phyloP scores from a whole-genome alignment of 2,329 filamentous ascomycete species.

The Setomelanomma holmii region DNA sequence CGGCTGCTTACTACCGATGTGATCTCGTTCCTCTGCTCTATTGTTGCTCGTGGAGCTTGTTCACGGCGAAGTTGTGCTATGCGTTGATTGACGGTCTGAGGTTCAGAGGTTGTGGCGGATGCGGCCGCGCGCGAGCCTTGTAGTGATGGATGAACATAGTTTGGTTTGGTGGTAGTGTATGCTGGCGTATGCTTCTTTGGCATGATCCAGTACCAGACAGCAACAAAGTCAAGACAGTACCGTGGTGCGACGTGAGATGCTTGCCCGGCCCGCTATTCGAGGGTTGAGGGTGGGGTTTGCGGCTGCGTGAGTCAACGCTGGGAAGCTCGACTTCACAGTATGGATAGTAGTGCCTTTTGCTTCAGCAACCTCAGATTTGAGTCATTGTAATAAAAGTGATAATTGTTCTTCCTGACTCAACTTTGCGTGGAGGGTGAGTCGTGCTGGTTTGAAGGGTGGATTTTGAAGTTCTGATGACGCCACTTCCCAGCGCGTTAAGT shows the following conservation, averaged over 20 bases:
- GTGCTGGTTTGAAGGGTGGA: not conserved
- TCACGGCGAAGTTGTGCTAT: conserved; percentile 56
- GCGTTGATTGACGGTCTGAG: conserved; percentile 55
- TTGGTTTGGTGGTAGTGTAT: conserved; percentile 51
- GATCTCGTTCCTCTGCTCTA: conserved; percentile 50
- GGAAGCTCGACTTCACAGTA: not conserved
- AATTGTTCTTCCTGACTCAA: not conserved
- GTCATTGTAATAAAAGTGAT: not conserved
- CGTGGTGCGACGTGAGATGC: not conserved
- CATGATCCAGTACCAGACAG: conserved; percentile 51
- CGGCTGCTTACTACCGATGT: conserved; percentile 51
- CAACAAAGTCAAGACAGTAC: too few relatives aligned
- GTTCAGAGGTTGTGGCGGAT: conserved; percentile 29
- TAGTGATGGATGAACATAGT: conserved; percentile 48
- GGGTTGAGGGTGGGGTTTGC: not conserved
- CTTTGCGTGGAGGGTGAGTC: not conserved
- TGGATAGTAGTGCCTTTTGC: too few relatives aligned
- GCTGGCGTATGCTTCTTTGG: conserved; percentile 56
- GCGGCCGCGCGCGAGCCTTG: conserved; percentile 38
- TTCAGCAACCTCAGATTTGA: not conserved
- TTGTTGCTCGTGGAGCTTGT: conserved; percentile 47
- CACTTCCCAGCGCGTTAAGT: conserved; percentile 1
- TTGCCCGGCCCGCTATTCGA: too few relatives aligned
- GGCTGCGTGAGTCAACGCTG: not conserved
- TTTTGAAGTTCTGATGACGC: conserved; percentile 14